Evolutionary conservation across 345 rosid genomes (phyloP).

Genomic region (Boechera stricta): DNA sequence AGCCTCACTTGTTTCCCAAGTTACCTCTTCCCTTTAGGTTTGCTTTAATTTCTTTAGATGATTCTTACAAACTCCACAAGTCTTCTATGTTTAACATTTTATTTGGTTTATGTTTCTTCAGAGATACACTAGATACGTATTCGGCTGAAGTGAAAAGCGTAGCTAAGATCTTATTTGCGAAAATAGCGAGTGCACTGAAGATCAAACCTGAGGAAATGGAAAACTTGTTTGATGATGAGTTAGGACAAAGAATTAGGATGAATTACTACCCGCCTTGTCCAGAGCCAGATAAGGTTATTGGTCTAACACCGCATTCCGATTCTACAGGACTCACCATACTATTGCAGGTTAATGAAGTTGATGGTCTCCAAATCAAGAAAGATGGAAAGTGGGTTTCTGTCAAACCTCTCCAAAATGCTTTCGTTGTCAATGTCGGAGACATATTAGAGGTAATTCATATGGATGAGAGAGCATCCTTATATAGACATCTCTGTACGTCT

Average conservation of each 20-base stretch:
- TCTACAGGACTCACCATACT: slow-evolving; percentile 55
- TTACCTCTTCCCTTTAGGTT: slow-evolving; percentile 32
- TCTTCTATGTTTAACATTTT: slow-evolving; percentile 1
- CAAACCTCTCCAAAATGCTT: slow-evolving; percentile 37
- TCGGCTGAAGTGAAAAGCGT: slow-evolving; percentile 40
- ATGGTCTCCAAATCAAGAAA: slow-evolving; percentile 63
- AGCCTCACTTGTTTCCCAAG: slow-evolving; percentile 30
- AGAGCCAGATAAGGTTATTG: slow-evolving; percentile 43
- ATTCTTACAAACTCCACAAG: slow-evolving; percentile 8
- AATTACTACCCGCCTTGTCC: slow-evolving; percentile 66
- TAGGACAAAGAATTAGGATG: slow-evolving; percentile 32
- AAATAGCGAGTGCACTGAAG: slow-evolving; percentile 50
- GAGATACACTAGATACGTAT: background rate
- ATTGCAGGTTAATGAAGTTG: slow-evolving; percentile 49
- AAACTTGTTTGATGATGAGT: slow-evolving; percentile 48
- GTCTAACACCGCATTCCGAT: slow-evolving; percentile 56
- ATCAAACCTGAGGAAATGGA: slow-evolving; percentile 56
- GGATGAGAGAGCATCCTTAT: background rate
- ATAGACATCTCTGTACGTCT: too few relatives aligned
- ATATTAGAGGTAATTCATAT: slow-evolving; percentile 15
- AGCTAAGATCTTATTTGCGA: slow-evolving; percentile 45
- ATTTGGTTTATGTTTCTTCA: background rate
- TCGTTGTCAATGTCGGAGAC: background rate
- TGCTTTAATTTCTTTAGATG: background rate
- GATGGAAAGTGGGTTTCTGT: slow-evolving; percentile 48